phyloP scores from a whole-genome alignment of 805 yeast species.

The Saccharomycopsis guyanensis region DNA sequence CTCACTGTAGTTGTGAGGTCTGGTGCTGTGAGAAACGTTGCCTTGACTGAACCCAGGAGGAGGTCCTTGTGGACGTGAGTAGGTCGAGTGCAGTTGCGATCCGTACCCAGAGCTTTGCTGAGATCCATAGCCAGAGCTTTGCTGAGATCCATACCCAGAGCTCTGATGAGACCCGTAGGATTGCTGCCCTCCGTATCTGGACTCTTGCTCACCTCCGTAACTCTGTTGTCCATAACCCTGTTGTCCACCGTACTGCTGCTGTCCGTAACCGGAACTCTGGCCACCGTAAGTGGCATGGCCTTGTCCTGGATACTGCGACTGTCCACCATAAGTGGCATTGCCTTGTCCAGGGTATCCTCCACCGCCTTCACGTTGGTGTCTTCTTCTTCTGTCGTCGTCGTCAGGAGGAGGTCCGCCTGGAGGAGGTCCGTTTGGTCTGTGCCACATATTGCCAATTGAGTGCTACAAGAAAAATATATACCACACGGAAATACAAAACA shows the following conservation, averaged over 20 bases:
- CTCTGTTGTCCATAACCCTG: neutral
- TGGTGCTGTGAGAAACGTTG: slow-evolving; percentile 2
- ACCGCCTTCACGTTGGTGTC: slow-evolving; percentile 3
- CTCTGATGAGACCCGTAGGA: neutral
- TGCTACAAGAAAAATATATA: too few relatives aligned
- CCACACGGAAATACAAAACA: too few relatives aligned
- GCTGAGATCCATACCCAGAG: neutral
- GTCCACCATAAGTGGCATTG: slow-evolving; percentile 12
- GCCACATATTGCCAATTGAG: slow-evolving; percentile 11
- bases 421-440: slow-evolving; percentile 16
- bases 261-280: neutral
- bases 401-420: slow-evolving; percentile 4
- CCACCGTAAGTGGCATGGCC: slow-evolving; percentile 12
- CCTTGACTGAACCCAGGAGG: slow-evolving; percentile 8
- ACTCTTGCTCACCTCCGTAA: neutral
- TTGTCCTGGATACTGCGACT: slow-evolving; percentile 15
- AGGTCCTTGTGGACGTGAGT: slow-evolving; percentile 1
- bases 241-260: neutral
- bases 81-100: neutral
- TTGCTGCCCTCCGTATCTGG: neutral
- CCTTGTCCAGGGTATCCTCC: slow-evolving; percentile 9
- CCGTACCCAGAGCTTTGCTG: neutral
- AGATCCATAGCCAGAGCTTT: neutral
- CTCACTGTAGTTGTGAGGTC: slow-evolving; percentile 7
- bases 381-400: slow-evolving; percentile 1